Base-by-base conservation (phyloP, 1,284 basidiomycete species). In the Cystobasidiaceae sp. region DNA sequence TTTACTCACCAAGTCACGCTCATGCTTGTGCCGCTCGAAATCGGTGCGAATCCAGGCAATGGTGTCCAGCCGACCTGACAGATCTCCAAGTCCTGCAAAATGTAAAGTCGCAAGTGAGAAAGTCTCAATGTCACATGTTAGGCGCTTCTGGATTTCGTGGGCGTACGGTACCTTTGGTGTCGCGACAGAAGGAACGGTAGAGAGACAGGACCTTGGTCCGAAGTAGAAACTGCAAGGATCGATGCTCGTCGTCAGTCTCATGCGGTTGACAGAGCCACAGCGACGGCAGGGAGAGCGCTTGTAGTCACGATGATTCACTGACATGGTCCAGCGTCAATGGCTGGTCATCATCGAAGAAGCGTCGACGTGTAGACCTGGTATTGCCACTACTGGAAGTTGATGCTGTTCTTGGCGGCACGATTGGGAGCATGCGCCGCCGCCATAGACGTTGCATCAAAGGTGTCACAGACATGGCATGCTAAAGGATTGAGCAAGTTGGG, bases 101-200 rank as follows among this genome's bases (percentile, higher is more conserved):
- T 7, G 21, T 8, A 49, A 17, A 7, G 28, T n/a, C 28, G 11
- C 37, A n/a, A n/a, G n/a, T n/a, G n/a, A n/a, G n/a, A n/a, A n/a
- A n/a, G n/a, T n/a, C n/a, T n/a, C n/a, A n/a, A n/a, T n/a, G n/a
- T n/a, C n/a, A n/a, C n/a, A n/a, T n/a, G n/a, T 8, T n/a, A 49
- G 21, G 21, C 23, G 46, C 27, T 49, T 8, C 21, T 25, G 15
- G 51, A 27, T 25, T 17, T 54, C 28, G 5, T 6, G 8, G 3
- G n/a, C 15, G 17, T 17, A 27, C n/a, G 43, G 32, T 3, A 56
- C 61, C 61, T 54, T 44, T 45, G 21, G 61, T 64, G 17, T 64
- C 45, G 4, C 61, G 61, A 41, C 51, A 32, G 34, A 64, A 64
- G 27, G 61, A 64, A 17, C 61, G 61, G 39, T 64, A 64, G 41